Percentiles rank a stretch among this genome's conserved stretches.
Evolutionary conservation across 768 basidiomycete species (phyloP).

Genomic region (Leccinum uliginosum): DNA sequence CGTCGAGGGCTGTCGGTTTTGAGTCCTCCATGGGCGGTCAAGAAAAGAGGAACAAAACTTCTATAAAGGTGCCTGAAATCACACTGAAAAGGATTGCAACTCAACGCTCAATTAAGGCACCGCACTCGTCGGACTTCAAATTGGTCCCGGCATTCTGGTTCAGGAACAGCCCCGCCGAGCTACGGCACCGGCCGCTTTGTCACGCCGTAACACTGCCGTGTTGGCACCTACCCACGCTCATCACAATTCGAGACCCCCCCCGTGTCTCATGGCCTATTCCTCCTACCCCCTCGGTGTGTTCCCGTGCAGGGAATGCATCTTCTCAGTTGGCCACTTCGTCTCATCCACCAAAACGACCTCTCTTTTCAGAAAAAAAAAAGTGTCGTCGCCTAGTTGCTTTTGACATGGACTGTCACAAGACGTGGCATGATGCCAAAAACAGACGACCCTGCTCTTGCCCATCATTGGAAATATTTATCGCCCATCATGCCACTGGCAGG

Average conservation of each 20-base stretch:
- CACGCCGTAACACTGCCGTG: slow-evolving; percentile 19
- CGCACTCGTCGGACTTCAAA: slow-evolving; percentile 32
- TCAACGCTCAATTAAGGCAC: slow-evolving; percentile 35
- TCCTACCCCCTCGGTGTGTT: background rate
- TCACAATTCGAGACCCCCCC: slow-evolving; percentile 18
- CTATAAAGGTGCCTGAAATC: slow-evolving; percentile 34
- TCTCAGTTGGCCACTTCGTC: background rate
- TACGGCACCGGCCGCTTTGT: slow-evolving; percentile 32
- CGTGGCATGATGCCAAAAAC: slow-evolving; percentile 1
- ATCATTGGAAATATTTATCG: background rate
- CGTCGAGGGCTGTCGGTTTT: slow-evolving; percentile 28
- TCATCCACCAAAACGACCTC: no score
- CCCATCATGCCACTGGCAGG: background rate
- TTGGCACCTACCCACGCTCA: slow-evolving; percentile 16
- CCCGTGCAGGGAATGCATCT: background rate
- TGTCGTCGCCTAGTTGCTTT: background rate
- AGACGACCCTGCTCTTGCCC: background rate
- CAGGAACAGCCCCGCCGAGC: slow-evolving; percentile 34
- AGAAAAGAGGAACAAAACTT: slow-evolving; percentile 33
- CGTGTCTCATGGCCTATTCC: background rate
- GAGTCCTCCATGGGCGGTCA: slow-evolving; percentile 32
- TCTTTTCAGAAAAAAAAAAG: no score
- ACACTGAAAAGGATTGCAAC: slow-evolving; percentile 28
- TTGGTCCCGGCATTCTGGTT: slow-evolving; percentile 17
- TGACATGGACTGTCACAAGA: background rate